A percentile compares a stretch with the other conserved stretches of the same genome.
phyloP scores from a whole-genome alignment of 169 alveolate species.

The Amoebophrya sp. region DNA sequence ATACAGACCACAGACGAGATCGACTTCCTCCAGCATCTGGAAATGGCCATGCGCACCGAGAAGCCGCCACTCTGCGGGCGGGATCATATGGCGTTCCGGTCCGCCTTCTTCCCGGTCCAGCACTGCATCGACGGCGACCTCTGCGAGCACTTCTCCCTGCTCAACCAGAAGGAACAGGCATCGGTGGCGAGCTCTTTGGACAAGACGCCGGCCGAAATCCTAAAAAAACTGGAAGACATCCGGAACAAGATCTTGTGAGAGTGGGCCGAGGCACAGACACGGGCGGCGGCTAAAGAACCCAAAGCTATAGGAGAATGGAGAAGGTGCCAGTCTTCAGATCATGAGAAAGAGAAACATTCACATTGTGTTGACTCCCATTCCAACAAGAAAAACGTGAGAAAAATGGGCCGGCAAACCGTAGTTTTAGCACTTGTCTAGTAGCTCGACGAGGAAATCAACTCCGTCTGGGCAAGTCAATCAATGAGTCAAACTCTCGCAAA shows the following conservation, averaged over 20 bases:
- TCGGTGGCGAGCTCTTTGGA: conserved; percentile 78
- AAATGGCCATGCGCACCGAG: conserved; percentile 87
- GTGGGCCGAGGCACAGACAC: no score
- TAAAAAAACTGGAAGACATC: conserved; percentile 83
- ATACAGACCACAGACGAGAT: conserved; percentile 85
- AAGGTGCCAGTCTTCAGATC: no score
- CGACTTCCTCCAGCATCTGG: conserved; percentile 87
- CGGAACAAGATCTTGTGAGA: conserved; percentile 76
- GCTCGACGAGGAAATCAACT: no score
- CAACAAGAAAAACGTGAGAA: no score
- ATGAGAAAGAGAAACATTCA: no score
- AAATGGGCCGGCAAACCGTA: no score
- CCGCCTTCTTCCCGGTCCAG: conserved; percentile 50
- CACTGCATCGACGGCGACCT: conserved; percentile 88
- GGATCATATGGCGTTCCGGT: conserved; percentile 64
- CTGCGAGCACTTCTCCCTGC: conserved; percentile 73
- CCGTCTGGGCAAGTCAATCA: no score
- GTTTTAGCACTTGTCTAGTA: no score
- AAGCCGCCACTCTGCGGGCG: conserved; percentile 77
- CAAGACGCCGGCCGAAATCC: conserved; percentile 75
- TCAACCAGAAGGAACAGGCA: conserved; percentile 60
- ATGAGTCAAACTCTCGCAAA: no score
- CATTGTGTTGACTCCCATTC: no score
- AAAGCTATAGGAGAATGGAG: no score
- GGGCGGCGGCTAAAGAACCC: no score